Conservation (phyloP, 768 basidiomycete genomes). For the Boletus rubropictus region DNA sequence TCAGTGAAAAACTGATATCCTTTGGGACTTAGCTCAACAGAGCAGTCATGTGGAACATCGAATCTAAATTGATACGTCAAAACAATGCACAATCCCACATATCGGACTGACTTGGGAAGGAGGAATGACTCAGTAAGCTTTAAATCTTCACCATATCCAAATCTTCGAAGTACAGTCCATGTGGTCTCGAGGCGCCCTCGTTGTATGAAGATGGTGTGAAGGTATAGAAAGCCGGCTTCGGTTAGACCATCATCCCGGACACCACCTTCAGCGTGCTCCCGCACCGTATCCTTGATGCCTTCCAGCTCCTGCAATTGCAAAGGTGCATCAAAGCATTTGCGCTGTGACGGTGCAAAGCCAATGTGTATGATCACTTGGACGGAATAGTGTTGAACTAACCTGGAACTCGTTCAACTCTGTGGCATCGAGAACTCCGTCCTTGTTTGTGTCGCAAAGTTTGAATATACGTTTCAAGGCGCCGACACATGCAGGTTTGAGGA, state of each 20-base stretch:
- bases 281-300: conserved; percentile 92
- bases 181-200: conserved; percentile 93
- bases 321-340: conserved; percentile 93
- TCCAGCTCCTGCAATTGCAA: conserved; percentile 90
- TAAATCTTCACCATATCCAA: conserved; percentile 94
- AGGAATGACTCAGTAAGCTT: conserved; percentile 84
- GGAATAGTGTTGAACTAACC: conserved; percentile 37
- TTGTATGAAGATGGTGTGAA: conserved; percentile 96
- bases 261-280: conserved; percentile 67
- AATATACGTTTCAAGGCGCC: conserved; percentile 90
- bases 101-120: conserved; percentile 67
- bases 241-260: conserved; percentile 80
- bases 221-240: conserved; percentile 87
- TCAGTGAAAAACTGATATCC: conserved; percentile 98
- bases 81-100: not conserved
- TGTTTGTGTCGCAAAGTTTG: conserved; percentile 91
- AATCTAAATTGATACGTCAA: conserved; percentile 48
- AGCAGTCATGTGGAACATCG: conserved; percentile 90
- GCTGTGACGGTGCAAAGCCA: conserved; percentile 36
- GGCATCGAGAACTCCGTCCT: conserved; percentile 87
- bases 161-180: conserved; percentile 92
- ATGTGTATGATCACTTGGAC: not conserved
- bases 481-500: conserved; percentile 87
- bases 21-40: conserved; percentile 88
- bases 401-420: conserved; percentile 96